Evolutionary conservation across 148 eudicot species (phyloP), one percentile per base, ranked within the genome.

Genomic region (Camellia granthamiana): DNA sequence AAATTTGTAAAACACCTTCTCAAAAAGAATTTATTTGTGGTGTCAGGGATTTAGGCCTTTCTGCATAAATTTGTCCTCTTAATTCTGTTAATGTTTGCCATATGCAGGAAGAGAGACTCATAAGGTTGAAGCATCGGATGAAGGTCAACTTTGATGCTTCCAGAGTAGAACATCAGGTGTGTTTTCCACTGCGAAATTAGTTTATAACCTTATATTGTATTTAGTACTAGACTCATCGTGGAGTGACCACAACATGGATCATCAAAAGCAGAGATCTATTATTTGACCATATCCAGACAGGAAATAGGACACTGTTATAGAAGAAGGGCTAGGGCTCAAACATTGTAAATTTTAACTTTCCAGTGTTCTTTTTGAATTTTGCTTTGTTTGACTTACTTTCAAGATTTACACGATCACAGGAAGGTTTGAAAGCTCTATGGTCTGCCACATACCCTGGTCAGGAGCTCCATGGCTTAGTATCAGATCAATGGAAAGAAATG

Each of bases 401-500:
- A 19, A 56, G 56, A 54, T 42, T 41, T 80, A 52, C 76, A 73
- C 54, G 66, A 63, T 56, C 54, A 58, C 89, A 94, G 98, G 97
- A 91, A 78, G 94, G 93, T 79, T 83, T 94, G 67, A 89, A 79
- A 86, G 94, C 93, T 8, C 81, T 94, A 84, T 94, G 98, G 98
- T 86, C 85, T 78, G 88, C 97, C 3, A 81, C 98, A 41, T 94
- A 86, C 83, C 98, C 98, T 41, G 87, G 85, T 70, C 81, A 82
- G 69, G 87, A 88, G 81, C 91, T 94, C 49, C 81, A 85, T 12
- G 85, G 88, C 70, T 92, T 94, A 82, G 76, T 91, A 77, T 94
- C 98, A 3, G 98, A 91, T 18, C 98, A 92, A 80, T 94, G 98
- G 98, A 94, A 94, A 86, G 90, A 94, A 82, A 92, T 94, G 98